phyloP scores from a whole-genome alignment of 441 rosid species.

The Erodium texanum region DNA sequence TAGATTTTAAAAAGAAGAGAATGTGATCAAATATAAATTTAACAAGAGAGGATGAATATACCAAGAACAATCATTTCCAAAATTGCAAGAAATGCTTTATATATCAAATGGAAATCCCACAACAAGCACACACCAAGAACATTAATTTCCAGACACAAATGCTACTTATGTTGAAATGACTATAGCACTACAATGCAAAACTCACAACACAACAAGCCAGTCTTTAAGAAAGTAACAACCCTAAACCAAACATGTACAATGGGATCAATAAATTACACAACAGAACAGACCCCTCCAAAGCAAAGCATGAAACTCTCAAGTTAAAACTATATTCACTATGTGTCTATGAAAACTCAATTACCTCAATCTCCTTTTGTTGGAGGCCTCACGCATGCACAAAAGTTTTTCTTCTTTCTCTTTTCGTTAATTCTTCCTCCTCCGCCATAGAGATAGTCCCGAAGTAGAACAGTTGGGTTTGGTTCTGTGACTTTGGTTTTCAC shows the following conservation, averaged over 20 bases:
- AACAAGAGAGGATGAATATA: too few species aligned
- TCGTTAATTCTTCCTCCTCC: conserved; percentile 30
- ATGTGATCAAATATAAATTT: too few species aligned
- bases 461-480: conserved; percentile 48
- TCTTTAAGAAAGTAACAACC: neutral
- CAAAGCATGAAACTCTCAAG: conserved; percentile 15
- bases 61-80: too few species aligned
- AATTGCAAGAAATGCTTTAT: too few species aligned
- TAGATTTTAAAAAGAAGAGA: too few species aligned
- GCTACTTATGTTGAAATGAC: neutral
- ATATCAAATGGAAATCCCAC: neutral
- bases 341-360: conserved; percentile 11
- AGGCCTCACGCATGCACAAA: conserved; percentile 75
- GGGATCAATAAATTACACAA: too few species aligned
- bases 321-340: conserved; percentile 5
- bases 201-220: neutral
- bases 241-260: neutral
- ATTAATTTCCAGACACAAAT: conserved; percentile 4
- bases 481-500: conserved; percentile 39
- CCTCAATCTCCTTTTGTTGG: conserved; percentile 50
- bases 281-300: conserved; percentile 15
- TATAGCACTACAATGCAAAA: neutral
- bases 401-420: conserved; percentile 42
- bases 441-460: conserved; percentile 74
- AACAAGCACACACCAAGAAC: neutral